phyloP scores from a whole-genome alignment of 345 rosid genomes.

The Eucalyptus viminalis region DNA sequence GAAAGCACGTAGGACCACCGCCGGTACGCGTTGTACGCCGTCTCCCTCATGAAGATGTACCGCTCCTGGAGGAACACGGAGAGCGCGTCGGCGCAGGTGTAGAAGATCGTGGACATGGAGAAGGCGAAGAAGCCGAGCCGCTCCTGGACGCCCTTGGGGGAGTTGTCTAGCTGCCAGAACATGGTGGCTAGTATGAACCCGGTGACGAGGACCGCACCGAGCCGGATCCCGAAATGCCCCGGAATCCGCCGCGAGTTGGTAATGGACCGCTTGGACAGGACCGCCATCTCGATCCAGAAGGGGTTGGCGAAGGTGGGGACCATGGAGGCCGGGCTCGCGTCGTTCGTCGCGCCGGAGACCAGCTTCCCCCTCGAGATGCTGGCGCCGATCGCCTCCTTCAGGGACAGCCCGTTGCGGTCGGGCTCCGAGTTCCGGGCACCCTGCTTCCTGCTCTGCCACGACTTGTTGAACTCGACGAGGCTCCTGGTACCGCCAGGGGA shows the following conservation, averaged over 20 bases:
- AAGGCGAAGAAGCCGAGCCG: conserved; percentile 84
- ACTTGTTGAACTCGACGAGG: conserved; percentile 64
- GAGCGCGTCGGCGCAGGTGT: conserved; percentile 92
- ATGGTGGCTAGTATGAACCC: conserved; percentile 87
- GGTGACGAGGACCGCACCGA: conserved; percentile 68
- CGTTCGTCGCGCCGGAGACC: conserved; percentile 42
- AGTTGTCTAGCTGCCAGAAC: conserved; percentile 75
- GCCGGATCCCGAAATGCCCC: conserved; percentile 56
- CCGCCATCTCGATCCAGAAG: conserved; percentile 67
- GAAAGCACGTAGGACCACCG: conserved; percentile 82
- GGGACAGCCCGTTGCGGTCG: conserved; percentile 26
- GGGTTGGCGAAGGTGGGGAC: conserved; percentile 91
- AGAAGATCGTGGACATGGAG: conserved; percentile 92
- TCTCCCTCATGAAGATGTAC: conserved; percentile 96
- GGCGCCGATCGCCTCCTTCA: conserved; percentile 89
- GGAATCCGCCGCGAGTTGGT: conserved; percentile 65
- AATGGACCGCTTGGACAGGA: conserved; percentile 56
- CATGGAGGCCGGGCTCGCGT: conserved; percentile 20
- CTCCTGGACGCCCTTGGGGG: conserved; percentile 87
- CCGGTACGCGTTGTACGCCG: conserved; percentile 80
- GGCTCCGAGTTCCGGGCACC: conserved; percentile 10
- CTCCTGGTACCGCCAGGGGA: conserved; percentile 75
- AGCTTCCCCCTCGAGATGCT: conserved; percentile 85
- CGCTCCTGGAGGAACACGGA: conserved; percentile 92
- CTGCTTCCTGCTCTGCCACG: conserved; percentile 65